These are phyloP conservation scores for Coffea canephora DNA, from an alignment of 257 asterid genomes.

Conservation along the genomic window DNA sequence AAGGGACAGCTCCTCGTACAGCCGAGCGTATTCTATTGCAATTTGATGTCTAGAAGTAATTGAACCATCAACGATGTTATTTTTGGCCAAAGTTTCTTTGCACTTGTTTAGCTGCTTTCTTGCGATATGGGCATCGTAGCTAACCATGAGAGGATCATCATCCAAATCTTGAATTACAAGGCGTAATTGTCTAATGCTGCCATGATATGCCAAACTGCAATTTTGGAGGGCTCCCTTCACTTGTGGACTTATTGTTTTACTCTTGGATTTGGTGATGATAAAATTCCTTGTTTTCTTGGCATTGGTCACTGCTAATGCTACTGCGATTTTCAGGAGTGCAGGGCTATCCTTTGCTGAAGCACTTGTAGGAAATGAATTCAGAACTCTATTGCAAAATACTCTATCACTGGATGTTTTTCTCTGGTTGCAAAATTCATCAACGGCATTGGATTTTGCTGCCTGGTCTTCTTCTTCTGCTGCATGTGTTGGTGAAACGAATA, in stretches of 20 bases:
- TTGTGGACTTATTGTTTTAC: background rate
- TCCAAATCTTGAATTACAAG: slow-evolving; percentile 2
- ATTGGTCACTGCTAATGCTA: background rate
- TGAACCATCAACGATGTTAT: background rate
- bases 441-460: background rate
- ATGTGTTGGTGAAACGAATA: background rate
- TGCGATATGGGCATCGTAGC: slow-evolving; percentile 3
- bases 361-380: slow-evolving; percentile 5
- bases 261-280: background rate
- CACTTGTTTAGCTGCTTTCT: background rate
- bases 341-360: background rate
- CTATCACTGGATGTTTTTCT: background rate
- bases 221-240: background rate
- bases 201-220: background rate
- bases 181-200: background rate
- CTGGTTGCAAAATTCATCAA: slow-evolving; percentile 9
- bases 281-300: background rate
- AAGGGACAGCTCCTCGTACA: background rate
- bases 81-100: background rate
- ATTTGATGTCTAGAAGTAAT: background rate
- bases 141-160: slow-evolving; percentile 10
- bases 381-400: slow-evolving; percentile 7
- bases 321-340: background rate
- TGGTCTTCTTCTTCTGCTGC: background rate
- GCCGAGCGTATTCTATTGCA: slow-evolving; percentile 1